Percentiles rank a stretch among this genome's conserved stretches.
These are phyloP conservation scores for Danielia reshetovae DNA, from an alignment of 805 yeast genomes.

Conservation along the genomic window DNA sequence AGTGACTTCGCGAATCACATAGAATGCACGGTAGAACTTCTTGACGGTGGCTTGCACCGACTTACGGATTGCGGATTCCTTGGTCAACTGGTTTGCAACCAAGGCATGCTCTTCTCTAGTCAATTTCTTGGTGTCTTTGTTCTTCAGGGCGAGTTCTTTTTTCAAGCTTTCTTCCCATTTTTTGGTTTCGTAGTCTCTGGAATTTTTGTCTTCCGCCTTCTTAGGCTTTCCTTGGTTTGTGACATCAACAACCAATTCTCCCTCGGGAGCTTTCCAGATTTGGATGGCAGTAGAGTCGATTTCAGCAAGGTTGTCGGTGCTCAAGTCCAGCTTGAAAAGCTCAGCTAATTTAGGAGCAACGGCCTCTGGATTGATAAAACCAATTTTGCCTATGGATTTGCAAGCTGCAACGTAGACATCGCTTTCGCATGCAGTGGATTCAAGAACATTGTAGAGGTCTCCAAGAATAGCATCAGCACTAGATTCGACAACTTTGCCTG, in stretches of 20 bases:
- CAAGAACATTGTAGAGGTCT: constrained; percentile 15
- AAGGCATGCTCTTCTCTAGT: constrained; percentile 72
- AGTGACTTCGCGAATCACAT: constrained; percentile 53
- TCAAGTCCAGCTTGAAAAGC: constrained; percentile 42
- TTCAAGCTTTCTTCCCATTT: constrained; percentile 89
- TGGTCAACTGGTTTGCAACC: constrained; percentile 57
- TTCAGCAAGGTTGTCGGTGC: constrained; percentile 26
- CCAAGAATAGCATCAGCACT: constrained; percentile 18
- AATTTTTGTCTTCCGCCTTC: constrained; percentile 57
- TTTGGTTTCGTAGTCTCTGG: constrained; percentile 78
- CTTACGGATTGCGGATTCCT: constrained; percentile 56
- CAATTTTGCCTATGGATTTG: constrained; percentile 33
- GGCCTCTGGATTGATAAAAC: constrained; percentile 57
- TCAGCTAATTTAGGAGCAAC: constrained; percentile 50
- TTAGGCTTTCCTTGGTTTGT: constrained; percentile 40
- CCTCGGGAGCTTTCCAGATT: constrained; percentile 70
- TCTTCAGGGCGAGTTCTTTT: constrained; percentile 63
- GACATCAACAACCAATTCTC: constrained; percentile 64
- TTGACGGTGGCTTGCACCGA: constrained; percentile 37
- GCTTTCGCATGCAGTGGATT: constrained; percentile 27
- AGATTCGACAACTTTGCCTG: constrained; percentile 43
- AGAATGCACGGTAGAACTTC: constrained; percentile 46
- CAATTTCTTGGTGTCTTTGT: constrained; percentile 48
- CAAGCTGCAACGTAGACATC: constrained; percentile 49
- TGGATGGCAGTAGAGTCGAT: constrained; percentile 48